A percentile compares a stretch with the other conserved stretches of the same genome.
Evolutionary conservation across 495 filamentous ascomycete species (phyloP).

Genomic region (Hyphodiscus hymeniophilus): DNA sequence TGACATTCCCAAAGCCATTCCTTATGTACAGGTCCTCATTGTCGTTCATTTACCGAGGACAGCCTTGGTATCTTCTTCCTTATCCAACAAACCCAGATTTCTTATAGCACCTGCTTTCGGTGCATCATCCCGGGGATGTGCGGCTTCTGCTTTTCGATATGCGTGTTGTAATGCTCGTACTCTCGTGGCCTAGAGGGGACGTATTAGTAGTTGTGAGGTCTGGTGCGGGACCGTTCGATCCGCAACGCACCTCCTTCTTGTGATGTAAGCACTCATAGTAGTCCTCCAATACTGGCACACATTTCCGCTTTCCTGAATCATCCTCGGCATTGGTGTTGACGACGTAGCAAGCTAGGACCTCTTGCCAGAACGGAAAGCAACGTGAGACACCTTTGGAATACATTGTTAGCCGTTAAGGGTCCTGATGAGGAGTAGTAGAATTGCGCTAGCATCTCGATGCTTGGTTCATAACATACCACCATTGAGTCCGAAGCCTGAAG

Average conservation of each 20-base stretch:
- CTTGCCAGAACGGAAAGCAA: constrained; percentile 99
- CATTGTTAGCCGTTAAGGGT: constrained; percentile 17
- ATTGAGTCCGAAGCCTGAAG: constrained; percentile 73
- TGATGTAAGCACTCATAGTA: constrained; percentile 99
- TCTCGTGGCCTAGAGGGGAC: constrained; percentile 57
- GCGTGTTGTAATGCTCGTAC: constrained; percentile 72
- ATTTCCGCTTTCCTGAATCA: constrained; percentile 79
- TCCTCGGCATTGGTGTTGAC: constrained; percentile 69
- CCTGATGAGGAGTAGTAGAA: neutral
- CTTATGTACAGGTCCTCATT: constrained; percentile 19
- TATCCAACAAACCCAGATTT: constrained; percentile 72
- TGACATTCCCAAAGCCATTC: constrained; percentile 5
- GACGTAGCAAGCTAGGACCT: constrained; percentile 82
- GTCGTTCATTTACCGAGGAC: constrained; percentile 34
- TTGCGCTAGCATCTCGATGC: neutral
- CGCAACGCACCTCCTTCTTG: constrained; percentile 77
- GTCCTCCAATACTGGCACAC: constrained; percentile 80
- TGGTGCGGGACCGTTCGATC: neutral
- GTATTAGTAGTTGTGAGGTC: constrained; percentile 4
- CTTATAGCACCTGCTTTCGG: constrained; percentile 68
- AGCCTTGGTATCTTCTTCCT: constrained; percentile 68
- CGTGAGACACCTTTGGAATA: constrained; percentile 62
- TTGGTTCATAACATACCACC: constrained; percentile 49
- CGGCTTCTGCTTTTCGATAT: constrained; percentile 73
- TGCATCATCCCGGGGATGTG: constrained; percentile 67